phyloP scores from a whole-genome alignment of 2,329 filamentous ascomycete genomes.

The Aspergillus nomiae region DNA sequence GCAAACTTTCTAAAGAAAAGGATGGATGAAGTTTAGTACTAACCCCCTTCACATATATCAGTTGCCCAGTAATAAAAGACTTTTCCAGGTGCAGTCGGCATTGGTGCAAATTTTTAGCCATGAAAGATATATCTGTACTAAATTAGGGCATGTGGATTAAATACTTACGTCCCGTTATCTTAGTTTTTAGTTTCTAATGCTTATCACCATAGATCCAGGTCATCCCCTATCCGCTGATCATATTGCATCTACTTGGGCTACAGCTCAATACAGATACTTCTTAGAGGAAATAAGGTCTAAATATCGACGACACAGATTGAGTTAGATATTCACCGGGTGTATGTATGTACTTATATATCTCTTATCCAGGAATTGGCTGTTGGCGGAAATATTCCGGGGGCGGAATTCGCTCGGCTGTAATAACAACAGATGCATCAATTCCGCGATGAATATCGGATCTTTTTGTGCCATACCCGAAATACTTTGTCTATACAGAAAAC shows the following conservation, averaged over 20 bases:
- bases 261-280: not conserved
- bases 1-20: not conserved
- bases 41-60: not conserved
- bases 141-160: not conserved
- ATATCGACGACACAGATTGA: not conserved
- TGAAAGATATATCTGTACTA: too few relatives aligned
- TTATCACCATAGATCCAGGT: not conserved
- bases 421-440: not conserved
- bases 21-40: not conserved
- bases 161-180: too few relatives aligned
- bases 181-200: too few relatives aligned
- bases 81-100: not conserved
- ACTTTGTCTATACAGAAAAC: constrained; percentile 8
- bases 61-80: not conserved
- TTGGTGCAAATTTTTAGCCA: too few relatives aligned
- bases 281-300: not conserved
- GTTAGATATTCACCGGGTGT: not conserved
- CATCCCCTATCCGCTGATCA: not conserved
- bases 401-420: constrained; percentile 25
- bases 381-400: constrained; percentile 27
- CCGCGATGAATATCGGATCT: constrained; percentile 11
- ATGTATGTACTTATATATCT: not conserved
- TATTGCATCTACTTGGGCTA: too few relatives aligned
- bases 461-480: constrained; percentile 3
- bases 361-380: not conserved